Percentiles rank a stretch among this genome's conserved stretches.
phyloP scores from a whole-genome alignment of 805 yeast genomes.

The Metschnikowia sp. region DNA sequence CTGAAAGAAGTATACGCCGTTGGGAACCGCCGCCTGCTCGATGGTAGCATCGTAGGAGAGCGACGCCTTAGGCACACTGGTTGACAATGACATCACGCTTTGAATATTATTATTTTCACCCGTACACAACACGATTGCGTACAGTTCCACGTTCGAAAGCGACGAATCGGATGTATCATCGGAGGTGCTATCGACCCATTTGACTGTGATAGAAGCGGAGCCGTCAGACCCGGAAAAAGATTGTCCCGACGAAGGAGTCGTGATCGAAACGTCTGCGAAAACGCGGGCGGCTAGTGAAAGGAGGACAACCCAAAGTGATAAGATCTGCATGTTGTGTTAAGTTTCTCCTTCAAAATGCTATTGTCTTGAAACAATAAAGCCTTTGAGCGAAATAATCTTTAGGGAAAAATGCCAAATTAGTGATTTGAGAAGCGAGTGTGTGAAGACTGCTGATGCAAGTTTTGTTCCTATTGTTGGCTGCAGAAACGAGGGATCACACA shows the following conservation, averaged over 20 bases:
- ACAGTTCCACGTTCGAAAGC: conserved; percentile 40
- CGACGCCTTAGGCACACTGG: conserved; percentile 14
- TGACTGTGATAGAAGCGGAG: conserved; percentile 26
- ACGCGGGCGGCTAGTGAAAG: conserved; percentile 16
- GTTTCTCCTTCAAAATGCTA: neutral
- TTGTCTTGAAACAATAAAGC: neutral
- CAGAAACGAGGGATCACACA: neutral
- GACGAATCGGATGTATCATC: conserved; percentile 42
- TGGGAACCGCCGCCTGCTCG: conserved; percentile 44
- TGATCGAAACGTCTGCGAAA: conserved; percentile 48
- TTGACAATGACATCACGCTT: conserved; percentile 32
- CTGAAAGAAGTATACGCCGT: conserved; percentile 76
- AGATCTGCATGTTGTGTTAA: conserved; percentile 10
- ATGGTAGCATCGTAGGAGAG: conserved; percentile 42
- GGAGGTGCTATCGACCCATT: conserved; percentile 55
- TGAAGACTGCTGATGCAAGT: neutral
- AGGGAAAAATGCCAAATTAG: too few relatives aligned
- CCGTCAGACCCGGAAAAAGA: conserved; percentile 40
- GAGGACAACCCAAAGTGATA: conserved; percentile 9
- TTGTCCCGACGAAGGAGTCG: conserved; percentile 40
- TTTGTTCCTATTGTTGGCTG: too few relatives aligned
- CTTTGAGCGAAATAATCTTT: too few relatives aligned
- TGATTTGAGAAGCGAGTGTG: neutral
- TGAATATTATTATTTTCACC: conserved; percentile 55
- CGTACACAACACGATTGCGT: conserved; percentile 60